Evolutionary conservation across 805 yeast genomes (phyloP).

Genomic region (Cyberlindnera xishuangbannaensis): DNA sequence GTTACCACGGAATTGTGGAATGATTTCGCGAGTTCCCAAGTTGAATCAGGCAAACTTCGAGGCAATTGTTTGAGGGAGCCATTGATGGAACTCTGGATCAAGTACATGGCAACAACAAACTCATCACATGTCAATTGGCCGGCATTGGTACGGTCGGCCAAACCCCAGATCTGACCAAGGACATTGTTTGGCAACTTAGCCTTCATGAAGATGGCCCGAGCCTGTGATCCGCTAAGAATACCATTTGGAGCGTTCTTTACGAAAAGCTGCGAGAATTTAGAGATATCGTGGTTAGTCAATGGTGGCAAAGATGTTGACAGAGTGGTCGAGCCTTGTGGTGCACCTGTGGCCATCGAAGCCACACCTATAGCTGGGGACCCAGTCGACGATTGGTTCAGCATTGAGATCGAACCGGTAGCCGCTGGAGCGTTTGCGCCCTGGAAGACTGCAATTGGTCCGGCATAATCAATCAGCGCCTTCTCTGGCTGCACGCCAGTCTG

Average conservation of each 20-base stretch:
- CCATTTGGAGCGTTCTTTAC: constrained; percentile 58
- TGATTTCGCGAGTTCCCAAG: constrained; percentile 33
- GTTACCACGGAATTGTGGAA: constrained; percentile 17
- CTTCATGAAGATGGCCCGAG: constrained; percentile 81
- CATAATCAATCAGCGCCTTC: constrained; percentile 46
- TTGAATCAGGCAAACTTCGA: constrained; percentile 33
- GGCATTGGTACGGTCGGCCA: constrained; percentile 69
- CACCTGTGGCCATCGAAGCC: too few relatives aligned
- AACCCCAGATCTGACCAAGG: constrained; percentile 82
- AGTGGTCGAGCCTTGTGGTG: too few relatives aligned
- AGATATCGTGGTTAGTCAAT: constrained; percentile 50
- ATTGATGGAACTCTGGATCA: constrained; percentile 75
- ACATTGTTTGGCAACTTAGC: constrained; percentile 76
- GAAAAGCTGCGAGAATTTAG: constrained; percentile 66
- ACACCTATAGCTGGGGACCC: too few relatives aligned
- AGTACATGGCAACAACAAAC: constrained; percentile 90
- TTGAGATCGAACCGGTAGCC: background rate
- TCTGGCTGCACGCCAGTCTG: constrained; percentile 65
- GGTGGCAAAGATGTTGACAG: constrained; percentile 43
- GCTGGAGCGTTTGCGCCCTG: constrained; percentile 18
- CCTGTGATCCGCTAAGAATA: constrained; percentile 67
- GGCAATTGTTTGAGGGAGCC: constrained; percentile 61
- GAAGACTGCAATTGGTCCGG: constrained; percentile 65
- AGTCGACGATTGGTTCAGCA: too few relatives aligned
- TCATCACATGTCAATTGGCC: constrained; percentile 72